Evolutionary conservation across 1,284 basidiomycete species (phyloP).

Genomic region (Singerocomus inundabilis): DNA sequence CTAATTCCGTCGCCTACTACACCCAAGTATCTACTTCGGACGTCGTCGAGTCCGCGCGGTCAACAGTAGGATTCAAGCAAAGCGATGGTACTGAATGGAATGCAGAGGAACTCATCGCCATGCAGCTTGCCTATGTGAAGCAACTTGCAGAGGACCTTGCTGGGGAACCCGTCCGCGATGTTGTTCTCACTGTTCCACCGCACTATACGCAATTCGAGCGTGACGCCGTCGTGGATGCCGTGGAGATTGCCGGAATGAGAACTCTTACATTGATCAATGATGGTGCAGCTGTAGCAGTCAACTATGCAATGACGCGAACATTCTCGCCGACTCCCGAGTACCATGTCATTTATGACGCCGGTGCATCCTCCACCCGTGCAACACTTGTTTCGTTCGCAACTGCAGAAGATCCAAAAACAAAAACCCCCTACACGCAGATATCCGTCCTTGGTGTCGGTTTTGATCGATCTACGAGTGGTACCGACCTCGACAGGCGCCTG

Average conservation of each 20-base stretch:
- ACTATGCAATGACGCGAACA: conserved; percentile 93
- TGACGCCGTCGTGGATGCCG: conserved; percentile 86
- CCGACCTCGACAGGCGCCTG: conserved; percentile 80
- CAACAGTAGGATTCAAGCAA: conserved; percentile 57
- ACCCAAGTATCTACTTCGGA: conserved; percentile 64
- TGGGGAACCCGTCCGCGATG: conserved; percentile 76
- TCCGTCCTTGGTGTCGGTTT: conserved; percentile 79
- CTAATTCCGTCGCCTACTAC: conserved; percentile 61
- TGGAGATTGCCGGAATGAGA: conserved; percentile 85
- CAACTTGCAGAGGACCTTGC: conserved; percentile 81
- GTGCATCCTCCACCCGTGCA: conserved; percentile 84
- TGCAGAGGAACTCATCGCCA: conserved; percentile 90
- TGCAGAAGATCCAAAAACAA: conserved; percentile 48
- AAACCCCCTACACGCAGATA: conserved; percentile 65
- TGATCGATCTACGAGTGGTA: conserved; percentile 76
- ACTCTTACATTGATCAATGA: conserved; percentile 89
- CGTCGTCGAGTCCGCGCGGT: conserved; percentile 55
- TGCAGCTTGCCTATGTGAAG: conserved; percentile 91
- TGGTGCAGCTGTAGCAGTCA: conserved; percentile 89
- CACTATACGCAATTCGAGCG: conserved; percentile 88
- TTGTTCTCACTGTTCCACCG: conserved; percentile 83
- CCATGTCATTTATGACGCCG: conserved; percentile 94
- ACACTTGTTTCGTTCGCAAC: conserved; percentile 82
- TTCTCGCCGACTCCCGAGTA: conserved; percentile 77
- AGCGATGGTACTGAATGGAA: conserved; percentile 71